Evolutionary conservation across 257 asterid species (phyloP).

Genomic region (Echites panduratus): DNA sequence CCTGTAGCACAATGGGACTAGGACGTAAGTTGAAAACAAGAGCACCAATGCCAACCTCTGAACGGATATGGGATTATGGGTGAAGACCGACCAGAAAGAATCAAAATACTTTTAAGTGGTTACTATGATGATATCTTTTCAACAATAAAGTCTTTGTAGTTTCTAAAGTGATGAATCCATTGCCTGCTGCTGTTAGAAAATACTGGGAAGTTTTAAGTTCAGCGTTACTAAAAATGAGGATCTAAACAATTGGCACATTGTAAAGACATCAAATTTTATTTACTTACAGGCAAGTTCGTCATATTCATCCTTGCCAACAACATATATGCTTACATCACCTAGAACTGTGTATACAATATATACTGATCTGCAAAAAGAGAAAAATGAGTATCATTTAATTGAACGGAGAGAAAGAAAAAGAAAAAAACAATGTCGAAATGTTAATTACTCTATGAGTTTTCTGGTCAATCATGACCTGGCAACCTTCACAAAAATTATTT

Average conservation of each 20-base stretch:
- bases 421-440: background rate
- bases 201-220: background rate
- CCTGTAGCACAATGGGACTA: background rate
- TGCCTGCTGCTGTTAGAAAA: background rate
- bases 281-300: conserved; percentile 93
- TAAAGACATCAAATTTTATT: background rate
- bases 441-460: background rate
- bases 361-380: conserved; percentile 57
- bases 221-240: background rate
- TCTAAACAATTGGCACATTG: background rate
- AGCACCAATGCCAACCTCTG: background rate
- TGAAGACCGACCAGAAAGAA: background rate
- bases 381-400: background rate
- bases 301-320: conserved; percentile 95
- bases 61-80: background rate
- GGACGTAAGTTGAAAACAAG: background rate
- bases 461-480: background rate
- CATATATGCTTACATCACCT: conserved; percentile 81
- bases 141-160: background rate
- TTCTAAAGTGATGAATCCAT: background rate
- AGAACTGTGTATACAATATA: conserved; percentile 86
- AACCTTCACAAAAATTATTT: background rate
- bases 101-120: background rate
- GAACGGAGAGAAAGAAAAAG: background rate
- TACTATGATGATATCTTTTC: background rate